phyloP scores from a whole-genome alignment of 106 monocot genomes.

The Cymbidium sinense region DNA sequence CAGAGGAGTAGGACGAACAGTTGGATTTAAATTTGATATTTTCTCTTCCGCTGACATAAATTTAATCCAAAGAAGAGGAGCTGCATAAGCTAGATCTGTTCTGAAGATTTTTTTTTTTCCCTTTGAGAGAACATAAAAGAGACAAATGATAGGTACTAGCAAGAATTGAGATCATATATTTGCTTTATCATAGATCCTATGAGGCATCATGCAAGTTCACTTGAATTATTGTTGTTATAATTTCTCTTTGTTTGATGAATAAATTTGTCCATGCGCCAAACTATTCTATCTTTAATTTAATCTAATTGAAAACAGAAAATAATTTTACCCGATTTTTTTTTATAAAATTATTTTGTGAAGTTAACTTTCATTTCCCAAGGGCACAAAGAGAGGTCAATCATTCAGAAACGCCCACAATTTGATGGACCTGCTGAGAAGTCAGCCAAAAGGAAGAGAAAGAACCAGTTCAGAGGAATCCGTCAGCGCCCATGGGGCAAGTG shows the following conservation, averaged over 20 bases:
- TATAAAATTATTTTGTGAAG: not conserved
- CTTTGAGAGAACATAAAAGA: not conserved
- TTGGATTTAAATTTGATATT: no score
- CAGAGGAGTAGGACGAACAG: no score
- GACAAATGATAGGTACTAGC: not conserved
- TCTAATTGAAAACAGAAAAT: not conserved
- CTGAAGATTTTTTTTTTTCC: not conserved
- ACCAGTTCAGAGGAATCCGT: slow-evolving; percentile 48
- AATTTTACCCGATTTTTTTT: not conserved
- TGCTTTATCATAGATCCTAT: not conserved
- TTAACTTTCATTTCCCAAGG: not conserved
- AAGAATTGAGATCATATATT: not conserved
- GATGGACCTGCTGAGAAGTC: slow-evolving; percentile 13
- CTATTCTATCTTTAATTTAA: not conserved
- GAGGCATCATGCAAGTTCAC: not conserved
- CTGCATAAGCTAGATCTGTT: no score
- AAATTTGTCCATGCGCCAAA: not conserved
- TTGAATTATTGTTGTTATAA: not conserved
- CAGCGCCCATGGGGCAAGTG: slow-evolving; percentile 63
- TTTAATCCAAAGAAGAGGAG: no score
- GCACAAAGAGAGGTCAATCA: not conserved
- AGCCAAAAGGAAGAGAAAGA: slow-evolving; percentile 45
- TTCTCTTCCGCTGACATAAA: no score
- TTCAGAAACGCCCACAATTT: slow-evolving; percentile 8
- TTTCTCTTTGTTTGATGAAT: not conserved